phyloP scores from a whole-genome alignment of 2,329 filamentous ascomycete species.

The Aspergillus cejpii region DNA sequence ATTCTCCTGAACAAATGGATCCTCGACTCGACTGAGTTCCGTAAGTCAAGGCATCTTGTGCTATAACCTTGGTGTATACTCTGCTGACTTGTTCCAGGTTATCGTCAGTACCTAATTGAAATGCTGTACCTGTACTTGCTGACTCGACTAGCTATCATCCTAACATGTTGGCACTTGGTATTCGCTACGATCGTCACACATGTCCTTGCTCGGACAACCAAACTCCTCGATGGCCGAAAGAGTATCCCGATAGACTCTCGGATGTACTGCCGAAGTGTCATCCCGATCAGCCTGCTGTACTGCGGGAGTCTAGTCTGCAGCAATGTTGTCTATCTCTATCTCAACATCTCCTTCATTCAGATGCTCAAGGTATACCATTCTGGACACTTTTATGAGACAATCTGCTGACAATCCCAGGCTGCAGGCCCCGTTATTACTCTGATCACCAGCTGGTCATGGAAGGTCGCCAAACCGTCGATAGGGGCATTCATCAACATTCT shows the following conservation, averaged over 20 bases:
- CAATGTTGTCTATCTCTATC: conserved; percentile 88
- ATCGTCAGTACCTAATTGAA: conserved; percentile 11
- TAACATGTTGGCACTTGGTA: conserved; percentile 86
- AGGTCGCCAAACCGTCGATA: conserved; percentile 69
- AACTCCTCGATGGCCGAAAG: conserved; percentile 80
- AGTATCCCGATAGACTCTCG: conserved; percentile 88
- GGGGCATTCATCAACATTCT: conserved; percentile 84
- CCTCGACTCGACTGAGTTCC: conserved; percentile 72
- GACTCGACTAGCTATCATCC: conserved; percentile 45
- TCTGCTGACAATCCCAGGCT: conserved; percentile 49
- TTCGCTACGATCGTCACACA: conserved; percentile 92
- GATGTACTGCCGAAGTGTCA: conserved; percentile 81
- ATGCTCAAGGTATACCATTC: conserved; percentile 74
- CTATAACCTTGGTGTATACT: not conserved
- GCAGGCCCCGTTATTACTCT: conserved; percentile 91
- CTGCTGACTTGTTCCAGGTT: conserved; percentile 7
- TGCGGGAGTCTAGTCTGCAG: conserved; percentile 90
- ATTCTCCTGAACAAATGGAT: conserved; percentile 99
- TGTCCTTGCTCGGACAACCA: conserved; percentile 77
- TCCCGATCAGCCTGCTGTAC: conserved; percentile 92
- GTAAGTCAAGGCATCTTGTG: conserved; percentile 46
- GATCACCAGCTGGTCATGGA: conserved; percentile 74
- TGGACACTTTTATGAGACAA: conserved; percentile 19
- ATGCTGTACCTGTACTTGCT: not conserved
- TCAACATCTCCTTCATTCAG: conserved; percentile 92